Conservation (phyloP, 441 rosid genomes). For the Gossypium aridum region DNA sequence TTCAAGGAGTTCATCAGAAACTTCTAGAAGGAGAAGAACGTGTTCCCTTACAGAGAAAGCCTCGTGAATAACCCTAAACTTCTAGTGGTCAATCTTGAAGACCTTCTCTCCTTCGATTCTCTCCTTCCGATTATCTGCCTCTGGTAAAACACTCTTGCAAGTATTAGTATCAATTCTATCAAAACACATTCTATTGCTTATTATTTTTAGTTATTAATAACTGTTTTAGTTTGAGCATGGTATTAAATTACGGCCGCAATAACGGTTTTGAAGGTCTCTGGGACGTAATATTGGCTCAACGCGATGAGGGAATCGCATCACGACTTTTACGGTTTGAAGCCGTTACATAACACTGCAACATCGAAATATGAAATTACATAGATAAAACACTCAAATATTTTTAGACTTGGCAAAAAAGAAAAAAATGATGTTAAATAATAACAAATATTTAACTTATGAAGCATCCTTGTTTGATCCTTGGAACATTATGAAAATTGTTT, state of each 20-base stretch:
- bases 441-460: too few relatives aligned
- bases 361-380: too few relatives aligned
- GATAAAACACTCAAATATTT: too few relatives aligned
- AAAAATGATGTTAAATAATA: too few relatives aligned
- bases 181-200: neutral
- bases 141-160: constrained; percentile 30
- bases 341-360: too few relatives aligned
- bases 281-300: neutral
- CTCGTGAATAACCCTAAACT: constrained; percentile 65
- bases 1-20: constrained; percentile 78
- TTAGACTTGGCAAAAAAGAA: too few relatives aligned
- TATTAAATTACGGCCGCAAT: neutral
- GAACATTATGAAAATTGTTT: too few relatives aligned
- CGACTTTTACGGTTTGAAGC: too few relatives aligned
- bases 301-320: too few relatives aligned
- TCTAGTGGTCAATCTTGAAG: constrained; percentile 67
- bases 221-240: constrained; percentile 47
- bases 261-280: neutral
- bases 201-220: neutral
- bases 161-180: neutral
- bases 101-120: constrained; percentile 72
- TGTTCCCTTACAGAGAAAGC: constrained; percentile 76
- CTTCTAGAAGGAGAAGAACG: constrained; percentile 60
- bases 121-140: constrained; percentile 77
- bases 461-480: too few relatives aligned